Evolutionary conservation across 2,329 filamentous ascomycete species (phyloP).

Genomic region (Aspergillus brunneoviolaceus): DNA sequence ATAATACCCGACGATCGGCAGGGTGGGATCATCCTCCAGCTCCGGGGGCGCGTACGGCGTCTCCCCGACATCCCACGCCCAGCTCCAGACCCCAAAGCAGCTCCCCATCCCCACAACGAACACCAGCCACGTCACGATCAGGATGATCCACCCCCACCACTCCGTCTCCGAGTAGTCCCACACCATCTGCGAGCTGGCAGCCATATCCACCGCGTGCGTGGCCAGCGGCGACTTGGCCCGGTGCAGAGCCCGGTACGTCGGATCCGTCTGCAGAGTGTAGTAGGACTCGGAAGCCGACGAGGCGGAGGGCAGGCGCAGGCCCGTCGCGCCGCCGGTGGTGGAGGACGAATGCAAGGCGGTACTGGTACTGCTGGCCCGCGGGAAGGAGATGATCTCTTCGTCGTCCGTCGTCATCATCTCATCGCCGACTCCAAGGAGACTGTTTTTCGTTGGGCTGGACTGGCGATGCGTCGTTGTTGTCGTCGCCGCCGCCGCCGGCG

Average conservation of each 20-base stretch:
- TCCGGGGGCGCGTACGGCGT: slow-evolving; percentile 94
- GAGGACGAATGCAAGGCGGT: slow-evolving; percentile 13
- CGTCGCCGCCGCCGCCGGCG: slow-evolving; percentile 19
- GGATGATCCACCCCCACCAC: slow-evolving; percentile 96
- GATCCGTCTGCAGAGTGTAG: slow-evolving; percentile 49
- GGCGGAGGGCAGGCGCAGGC: slow-evolving; percentile 36
- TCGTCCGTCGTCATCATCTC: slow-evolving; percentile 80
- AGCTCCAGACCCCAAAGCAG: slow-evolving; percentile 92
- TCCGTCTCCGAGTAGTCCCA: slow-evolving; percentile 95
- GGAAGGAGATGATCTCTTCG: slow-evolving; percentile 71
- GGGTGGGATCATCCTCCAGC: slow-evolving; percentile 87
- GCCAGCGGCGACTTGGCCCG: slow-evolving; percentile 41
- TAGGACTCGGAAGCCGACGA: slow-evolving; percentile 65
- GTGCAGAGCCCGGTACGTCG: slow-evolving; percentile 31
- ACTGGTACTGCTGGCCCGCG: slow-evolving; percentile 46
- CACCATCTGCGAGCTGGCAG: slow-evolving; percentile 44
- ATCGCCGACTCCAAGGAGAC: slow-evolving; percentile 58
- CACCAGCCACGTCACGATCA: slow-evolving; percentile 88
- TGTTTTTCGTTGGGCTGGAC: slow-evolving; percentile 51
- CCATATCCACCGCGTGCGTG: slow-evolving; percentile 34
- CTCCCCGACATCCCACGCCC: slow-evolving; percentile 98
- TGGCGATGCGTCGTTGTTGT: slow-evolving; percentile 28
- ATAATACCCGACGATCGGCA: slow-evolving; percentile 97
- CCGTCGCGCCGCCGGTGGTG: slow-evolving; percentile 18
- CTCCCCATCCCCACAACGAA: slow-evolving; percentile 97